Evolutionary conservation across 306 rosid genomes (phyloP).

Genomic region (Cucumis sativus): DNA sequence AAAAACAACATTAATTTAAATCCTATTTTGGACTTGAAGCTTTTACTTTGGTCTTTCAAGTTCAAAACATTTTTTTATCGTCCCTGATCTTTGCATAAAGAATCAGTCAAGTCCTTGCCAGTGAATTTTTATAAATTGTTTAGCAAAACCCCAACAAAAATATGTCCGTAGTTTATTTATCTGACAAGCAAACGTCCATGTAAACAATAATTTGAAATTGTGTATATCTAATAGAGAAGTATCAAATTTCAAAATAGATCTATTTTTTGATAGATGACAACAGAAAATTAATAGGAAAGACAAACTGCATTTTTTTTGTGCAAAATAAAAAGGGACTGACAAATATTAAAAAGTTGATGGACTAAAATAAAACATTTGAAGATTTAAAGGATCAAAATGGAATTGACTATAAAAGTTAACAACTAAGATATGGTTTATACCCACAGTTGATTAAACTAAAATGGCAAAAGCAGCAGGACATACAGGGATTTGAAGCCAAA

Average conservation of each 20-base stretch:
- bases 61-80: background rate
- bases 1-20: background rate
- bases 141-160: background rate
- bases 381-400: background rate
- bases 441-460: background rate
- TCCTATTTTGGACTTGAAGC: background rate
- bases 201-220: background rate
- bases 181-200: background rate
- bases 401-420: background rate
- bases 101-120: background rate
- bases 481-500: constrained; percentile 55
- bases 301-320: background rate
- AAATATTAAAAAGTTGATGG: background rate
- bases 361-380: background rate
- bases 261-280: background rate
- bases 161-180: background rate
- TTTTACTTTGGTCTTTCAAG: background rate
- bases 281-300: background rate
- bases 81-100: background rate
- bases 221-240: background rate
- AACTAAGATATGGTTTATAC: background rate
- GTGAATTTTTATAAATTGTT: background rate
- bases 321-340: background rate
- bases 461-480: constrained; percentile 6
- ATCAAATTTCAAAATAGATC: background rate